phyloP scores from a whole-genome alignment of 2,329 filamentous ascomycete genomes.

The Trichoderma hamatum region DNA sequence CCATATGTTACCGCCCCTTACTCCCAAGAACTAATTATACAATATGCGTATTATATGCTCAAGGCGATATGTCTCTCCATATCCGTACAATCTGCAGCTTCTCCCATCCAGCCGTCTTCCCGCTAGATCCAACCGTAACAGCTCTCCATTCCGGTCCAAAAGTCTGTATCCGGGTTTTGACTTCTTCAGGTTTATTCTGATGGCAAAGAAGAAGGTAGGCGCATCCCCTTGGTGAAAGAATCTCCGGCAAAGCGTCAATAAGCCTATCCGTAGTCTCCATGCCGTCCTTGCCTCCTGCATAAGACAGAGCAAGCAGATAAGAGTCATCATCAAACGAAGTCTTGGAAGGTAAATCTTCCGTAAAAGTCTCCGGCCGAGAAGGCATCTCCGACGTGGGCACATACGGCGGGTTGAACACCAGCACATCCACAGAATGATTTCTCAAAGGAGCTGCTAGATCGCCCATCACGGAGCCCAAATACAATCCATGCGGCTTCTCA shows the following conservation, averaged over 20 bases:
- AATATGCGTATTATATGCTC: conserved; percentile 15
- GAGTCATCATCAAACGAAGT: conserved; percentile 76
- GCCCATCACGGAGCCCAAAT: conserved; percentile 68
- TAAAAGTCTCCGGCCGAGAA: conserved; percentile 43
- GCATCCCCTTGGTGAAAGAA: conserved; percentile 70
- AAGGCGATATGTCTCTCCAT: conserved; percentile 59
- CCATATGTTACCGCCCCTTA: not conserved
- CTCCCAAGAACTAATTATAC: not conserved
- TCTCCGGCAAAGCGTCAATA: conserved; percentile 66
- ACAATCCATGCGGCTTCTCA: conserved; percentile 49
- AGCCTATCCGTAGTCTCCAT: conserved; percentile 92
- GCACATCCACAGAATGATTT: conserved; percentile 67
- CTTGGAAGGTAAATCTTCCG: conserved; percentile 34
- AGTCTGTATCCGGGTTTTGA: conserved; percentile 62
- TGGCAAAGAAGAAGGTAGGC: conserved; percentile 90
- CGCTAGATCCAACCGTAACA: conserved; percentile 79
- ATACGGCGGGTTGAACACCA: conserved; percentile 97
- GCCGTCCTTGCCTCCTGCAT: conserved; percentile 84
- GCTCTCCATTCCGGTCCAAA: conserved; percentile 67
- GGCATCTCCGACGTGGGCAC: conserved; percentile 84
- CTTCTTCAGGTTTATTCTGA: conserved; percentile 80
- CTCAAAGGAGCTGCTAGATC: conserved; percentile 70
- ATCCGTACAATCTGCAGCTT: conserved; percentile 87
- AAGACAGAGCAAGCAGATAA: conserved; percentile 80
- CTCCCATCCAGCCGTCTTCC: conserved; percentile 91